phyloP scores from a whole-genome alignment of 1,139 yeast genomes.

The Wickerhamomyces sp. region DNA sequence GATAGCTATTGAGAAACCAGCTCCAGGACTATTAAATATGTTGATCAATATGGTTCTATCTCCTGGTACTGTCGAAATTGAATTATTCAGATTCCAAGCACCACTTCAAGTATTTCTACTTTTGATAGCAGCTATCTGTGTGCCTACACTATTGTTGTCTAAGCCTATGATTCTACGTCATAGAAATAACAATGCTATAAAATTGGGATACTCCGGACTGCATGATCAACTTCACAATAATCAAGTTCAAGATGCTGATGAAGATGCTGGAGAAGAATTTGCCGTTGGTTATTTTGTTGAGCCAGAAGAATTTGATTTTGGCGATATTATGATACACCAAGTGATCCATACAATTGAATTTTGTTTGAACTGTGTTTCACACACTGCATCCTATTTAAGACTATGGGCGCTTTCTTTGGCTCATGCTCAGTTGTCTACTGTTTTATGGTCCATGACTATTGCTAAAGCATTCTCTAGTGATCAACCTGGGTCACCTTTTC shows the following conservation, averaged over 20 bases:
- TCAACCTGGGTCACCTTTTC: slow-evolving; percentile 28
- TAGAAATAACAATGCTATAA: slow-evolving; percentile 20
- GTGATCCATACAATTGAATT: slow-evolving; percentile 98
- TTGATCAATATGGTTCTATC: slow-evolving; percentile 75
- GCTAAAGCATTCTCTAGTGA: slow-evolving; percentile 45
- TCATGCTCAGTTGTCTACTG: slow-evolving; percentile 92
- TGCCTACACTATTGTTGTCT: slow-evolving; percentile 67
- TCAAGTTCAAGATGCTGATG: slow-evolving; percentile 25
- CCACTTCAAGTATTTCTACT: slow-evolving; percentile 55
- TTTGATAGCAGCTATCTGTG: slow-evolving; percentile 61
- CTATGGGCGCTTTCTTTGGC: slow-evolving; percentile 97
- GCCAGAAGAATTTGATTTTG: slow-evolving; percentile 50
- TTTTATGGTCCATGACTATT: slow-evolving; percentile 86
- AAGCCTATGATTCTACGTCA: slow-evolving; percentile 53
- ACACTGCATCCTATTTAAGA: slow-evolving; percentile 94
- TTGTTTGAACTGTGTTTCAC: slow-evolving; percentile 95
- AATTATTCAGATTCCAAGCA: slow-evolving; percentile 60
- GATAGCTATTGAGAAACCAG: slow-evolving; percentile 62
- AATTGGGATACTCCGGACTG: slow-evolving; percentile 19
- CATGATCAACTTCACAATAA: slow-evolving; percentile 32
- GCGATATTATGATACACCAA: slow-evolving; percentile 95
- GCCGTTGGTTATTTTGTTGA: slow-evolving; percentile 17
- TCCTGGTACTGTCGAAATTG: slow-evolving; percentile 69
- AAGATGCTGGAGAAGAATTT: slow-evolving; percentile 18
- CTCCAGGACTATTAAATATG: slow-evolving; percentile 80